phyloP scores from a whole-genome alignment of 768 basidiomycete genomes.

The Lactarius evosmus region DNA sequence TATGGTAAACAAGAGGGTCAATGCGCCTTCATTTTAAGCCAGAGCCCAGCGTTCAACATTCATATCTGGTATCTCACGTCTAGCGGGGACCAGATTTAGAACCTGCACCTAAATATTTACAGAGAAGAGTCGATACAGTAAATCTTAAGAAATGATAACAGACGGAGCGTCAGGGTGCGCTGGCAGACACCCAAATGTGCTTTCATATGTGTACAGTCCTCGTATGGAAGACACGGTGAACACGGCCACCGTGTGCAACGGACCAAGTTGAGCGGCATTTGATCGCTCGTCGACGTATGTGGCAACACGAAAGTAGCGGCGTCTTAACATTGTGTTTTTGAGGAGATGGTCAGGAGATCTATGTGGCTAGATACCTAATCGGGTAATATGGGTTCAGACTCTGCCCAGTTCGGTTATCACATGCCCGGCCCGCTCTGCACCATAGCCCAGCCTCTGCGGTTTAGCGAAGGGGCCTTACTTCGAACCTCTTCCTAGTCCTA shows the following conservation, averaged over 20 bases:
- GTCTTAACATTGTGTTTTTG: neutral
- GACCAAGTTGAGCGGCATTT: no score
- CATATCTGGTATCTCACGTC: neutral
- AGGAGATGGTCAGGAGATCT: no score
- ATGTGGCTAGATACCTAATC: no score
- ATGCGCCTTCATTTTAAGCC: neutral
- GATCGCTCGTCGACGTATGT: no score
- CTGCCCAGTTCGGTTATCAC: no score
- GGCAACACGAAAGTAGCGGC: neutral
- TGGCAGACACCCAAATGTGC: neutral
- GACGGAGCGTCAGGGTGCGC: neutral
- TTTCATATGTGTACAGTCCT: neutral
- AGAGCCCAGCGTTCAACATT: neutral
- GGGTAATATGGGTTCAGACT: no score
- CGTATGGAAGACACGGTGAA: neutral
- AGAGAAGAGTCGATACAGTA: neutral
- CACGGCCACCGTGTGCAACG: neutral
- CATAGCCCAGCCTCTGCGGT: neutral
- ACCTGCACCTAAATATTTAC: neutral
- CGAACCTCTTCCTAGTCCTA: neutral
- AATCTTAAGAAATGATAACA: neutral
- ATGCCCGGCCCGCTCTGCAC: neutral
- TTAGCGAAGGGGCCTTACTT: neutral
- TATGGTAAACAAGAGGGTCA: neutral
- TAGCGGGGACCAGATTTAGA: neutral